phyloP scores from a whole-genome alignment of 2,329 filamentous ascomycete genomes.

The Fusarium verrucosum region DNA sequence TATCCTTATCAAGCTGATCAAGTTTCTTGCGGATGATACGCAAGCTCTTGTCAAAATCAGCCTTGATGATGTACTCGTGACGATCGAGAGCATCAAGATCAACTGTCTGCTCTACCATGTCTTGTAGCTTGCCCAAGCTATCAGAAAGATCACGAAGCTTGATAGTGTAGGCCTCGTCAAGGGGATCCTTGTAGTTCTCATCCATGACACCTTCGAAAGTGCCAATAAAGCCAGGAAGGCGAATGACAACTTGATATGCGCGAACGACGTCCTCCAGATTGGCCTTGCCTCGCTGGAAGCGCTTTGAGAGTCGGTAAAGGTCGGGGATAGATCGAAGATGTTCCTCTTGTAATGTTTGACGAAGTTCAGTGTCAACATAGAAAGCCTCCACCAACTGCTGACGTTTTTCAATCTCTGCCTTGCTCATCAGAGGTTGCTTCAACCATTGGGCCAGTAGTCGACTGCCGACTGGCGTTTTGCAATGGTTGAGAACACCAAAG shows the following conservation, averaged over 20 bases:
- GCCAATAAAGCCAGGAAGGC: conserved; percentile 87
- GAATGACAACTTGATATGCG: conserved; percentile 93
- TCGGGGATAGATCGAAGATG: conserved; percentile 94
- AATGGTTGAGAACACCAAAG: conserved; percentile 93
- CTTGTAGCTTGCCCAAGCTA: conserved; percentile 84
- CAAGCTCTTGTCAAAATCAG: conserved; percentile 92
- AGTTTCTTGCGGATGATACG: conserved; percentile 90
- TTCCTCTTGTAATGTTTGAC: conserved; percentile 96
- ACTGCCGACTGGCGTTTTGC: conserved; percentile 94
- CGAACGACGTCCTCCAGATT: conserved; percentile 95
- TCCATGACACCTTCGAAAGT: conserved; percentile 96
- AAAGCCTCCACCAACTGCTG: conserved; percentile 97
- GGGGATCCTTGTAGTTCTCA: conserved; percentile 85
- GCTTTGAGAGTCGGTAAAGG: conserved; percentile 90
- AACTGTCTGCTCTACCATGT: conserved; percentile 99
- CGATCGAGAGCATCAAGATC: conserved; percentile 95
- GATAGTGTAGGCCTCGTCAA: conserved; percentile 86
- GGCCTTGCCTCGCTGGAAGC: conserved; percentile 90
- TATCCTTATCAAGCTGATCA: conserved; percentile 82
- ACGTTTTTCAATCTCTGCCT: conserved; percentile 85
- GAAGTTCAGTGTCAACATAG: conserved; percentile 87
- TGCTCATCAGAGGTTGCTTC: conserved; percentile 95
- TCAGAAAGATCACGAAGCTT: conserved; percentile 81
- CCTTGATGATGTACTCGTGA: conserved; percentile 98
- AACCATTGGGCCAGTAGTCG: conserved; percentile 93